Percentiles rank a stretch among this genome's conserved stretches.
Evolutionary conservation across 2,329 filamentous ascomycete genomes (phyloP).

Genomic region (Pseudopyrenochaeta lycopersici): DNA sequence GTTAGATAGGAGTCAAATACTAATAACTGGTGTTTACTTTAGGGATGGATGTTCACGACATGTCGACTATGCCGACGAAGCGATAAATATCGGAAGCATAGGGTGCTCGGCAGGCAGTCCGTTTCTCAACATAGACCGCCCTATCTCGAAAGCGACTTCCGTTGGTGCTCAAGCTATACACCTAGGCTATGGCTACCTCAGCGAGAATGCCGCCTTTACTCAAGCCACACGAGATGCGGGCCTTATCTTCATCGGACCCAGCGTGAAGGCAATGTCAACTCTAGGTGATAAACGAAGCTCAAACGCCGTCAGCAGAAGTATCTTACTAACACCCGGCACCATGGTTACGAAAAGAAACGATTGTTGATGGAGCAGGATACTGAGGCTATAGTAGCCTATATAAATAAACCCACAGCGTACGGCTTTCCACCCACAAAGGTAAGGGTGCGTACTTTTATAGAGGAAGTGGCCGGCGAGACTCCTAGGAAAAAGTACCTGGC

Average conservation of each 20-base stretch:
- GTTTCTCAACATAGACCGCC: constrained; percentile 40
- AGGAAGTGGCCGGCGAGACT: too few relatives aligned
- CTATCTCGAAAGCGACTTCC: constrained; percentile 35
- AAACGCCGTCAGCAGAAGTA: too few relatives aligned
- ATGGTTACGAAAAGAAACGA: too few relatives aligned
- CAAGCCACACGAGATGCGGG: constrained; percentile 53
- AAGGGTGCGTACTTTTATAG: too few relatives aligned
- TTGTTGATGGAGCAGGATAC: too few relatives aligned
- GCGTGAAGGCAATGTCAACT: constrained; percentile 60
- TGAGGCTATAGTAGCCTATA: too few relatives aligned
- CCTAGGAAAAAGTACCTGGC: too few relatives aligned
- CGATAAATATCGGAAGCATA: constrained; percentile 36
- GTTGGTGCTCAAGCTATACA: constrained; percentile 55
- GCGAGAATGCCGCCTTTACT: constrained; percentile 61
- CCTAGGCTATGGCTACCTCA: constrained; percentile 68
- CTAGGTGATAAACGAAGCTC: constrained; percentile 58
- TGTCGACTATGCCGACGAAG: constrained; percentile 44
- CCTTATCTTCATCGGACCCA: constrained; percentile 60
- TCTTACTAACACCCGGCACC: too few relatives aligned
- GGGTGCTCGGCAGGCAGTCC: constrained; percentile 21
- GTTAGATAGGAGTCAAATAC: too few relatives aligned
- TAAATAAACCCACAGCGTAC: too few relatives aligned
- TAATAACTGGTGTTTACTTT: too few relatives aligned
- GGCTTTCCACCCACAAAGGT: too few relatives aligned
- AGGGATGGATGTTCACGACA: constrained; percentile 42